These are phyloP conservation scores for Coix lacrymajobi DNA, from an alignment of 176 grass and related monocot species.

Conservation along the genomic window DNA sequence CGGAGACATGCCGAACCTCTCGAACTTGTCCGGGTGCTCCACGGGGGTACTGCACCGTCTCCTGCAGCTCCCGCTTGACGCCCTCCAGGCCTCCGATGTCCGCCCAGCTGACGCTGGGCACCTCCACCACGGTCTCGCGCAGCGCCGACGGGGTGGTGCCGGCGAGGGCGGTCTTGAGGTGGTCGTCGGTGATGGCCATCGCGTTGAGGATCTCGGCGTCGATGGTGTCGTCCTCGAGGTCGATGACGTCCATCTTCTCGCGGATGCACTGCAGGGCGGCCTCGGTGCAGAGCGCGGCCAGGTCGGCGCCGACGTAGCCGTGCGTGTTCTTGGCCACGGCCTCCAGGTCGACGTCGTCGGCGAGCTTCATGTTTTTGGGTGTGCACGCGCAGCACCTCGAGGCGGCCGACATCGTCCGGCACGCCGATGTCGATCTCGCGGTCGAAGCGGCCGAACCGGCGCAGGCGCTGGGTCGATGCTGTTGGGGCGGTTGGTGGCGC, in stretches of 20 bases:
- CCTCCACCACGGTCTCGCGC: constrained; percentile 61
- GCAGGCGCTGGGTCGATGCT: constrained; percentile 63
- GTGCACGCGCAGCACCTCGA: constrained; percentile 54
- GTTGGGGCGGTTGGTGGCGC: constrained; percentile 53
- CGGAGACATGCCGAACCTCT: constrained; percentile 63
- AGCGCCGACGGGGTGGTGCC: constrained; percentile 61
- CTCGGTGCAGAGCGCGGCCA: constrained; percentile 60
- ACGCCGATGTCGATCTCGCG: constrained; percentile 60
- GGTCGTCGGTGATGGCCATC: constrained; percentile 56
- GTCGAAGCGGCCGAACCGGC: constrained; percentile 56
- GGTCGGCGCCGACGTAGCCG: constrained; percentile 54
- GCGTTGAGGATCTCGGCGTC: constrained; percentile 59
- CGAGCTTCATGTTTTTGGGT: constrained; percentile 44
- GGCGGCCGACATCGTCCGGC: constrained; percentile 52
- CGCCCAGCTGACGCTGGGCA: constrained; percentile 57
- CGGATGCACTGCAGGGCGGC: constrained; percentile 60
- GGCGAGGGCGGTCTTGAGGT: constrained; percentile 49
- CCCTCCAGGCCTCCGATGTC: constrained; percentile 67
- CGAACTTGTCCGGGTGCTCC: constrained; percentile 62
- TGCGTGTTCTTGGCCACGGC: constrained; percentile 50
- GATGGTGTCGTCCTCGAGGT: constrained; percentile 53
- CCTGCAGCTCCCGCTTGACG: constrained; percentile 69
- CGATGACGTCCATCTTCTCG: constrained; percentile 77
- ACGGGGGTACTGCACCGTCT: constrained; percentile 63
- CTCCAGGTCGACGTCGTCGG: constrained; percentile 50